Base-by-base conservation (phyloP, 148 eudicot genomes). In the Rhododendron vialii region DNA sequence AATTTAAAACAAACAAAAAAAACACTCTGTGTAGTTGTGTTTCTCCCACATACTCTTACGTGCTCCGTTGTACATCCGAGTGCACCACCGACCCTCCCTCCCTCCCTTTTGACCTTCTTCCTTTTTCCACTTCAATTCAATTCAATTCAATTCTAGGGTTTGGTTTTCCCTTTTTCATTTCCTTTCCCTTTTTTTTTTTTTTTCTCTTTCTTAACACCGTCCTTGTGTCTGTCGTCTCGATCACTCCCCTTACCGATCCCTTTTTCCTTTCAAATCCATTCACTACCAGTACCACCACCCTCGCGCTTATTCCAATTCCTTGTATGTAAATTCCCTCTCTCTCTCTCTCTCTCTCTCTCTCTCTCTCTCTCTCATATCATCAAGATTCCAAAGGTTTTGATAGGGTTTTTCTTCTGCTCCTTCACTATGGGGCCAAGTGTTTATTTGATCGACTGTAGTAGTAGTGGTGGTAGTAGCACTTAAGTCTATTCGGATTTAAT, bases 51-150 rank as follows among this genome's bases (percentile, higher is more conserved):
- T 4, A 30, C 38, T 71, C 76, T 11, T 71, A 33, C 76, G 41
- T 71, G 76, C 76, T 71, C 41, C 38, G 76, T 71, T 71, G 76
- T 71, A 71, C 76, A 30, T 30, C 76, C 76, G 14, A 83, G 84
- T 57, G 5, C 79, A 28, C 84, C 86, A 24, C 83, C 88, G 75
- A 15, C 51, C 83, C 84, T 35, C 33, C 43, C 43, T 41, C 57
- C 57, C 57, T 53, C 78, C 45, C 83, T 88, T 84, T 88, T 88
- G 89, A 85, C 86, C 90, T 75, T 11, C 84, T 81, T n/a, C 38
- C 38, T 79, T 81, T 84, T 82, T 59, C 84, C 89, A 57, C 83
- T 41, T 9, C 50, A 47, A 6, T 41, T 41, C 43, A 45, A 41
- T 41, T 41, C 41, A 45, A 45, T 82, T 85, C 87, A 78, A 43